phyloP scores from a whole-genome alignment of 768 basidiomycete species.

The Aureoboletus auriporus region DNA sequence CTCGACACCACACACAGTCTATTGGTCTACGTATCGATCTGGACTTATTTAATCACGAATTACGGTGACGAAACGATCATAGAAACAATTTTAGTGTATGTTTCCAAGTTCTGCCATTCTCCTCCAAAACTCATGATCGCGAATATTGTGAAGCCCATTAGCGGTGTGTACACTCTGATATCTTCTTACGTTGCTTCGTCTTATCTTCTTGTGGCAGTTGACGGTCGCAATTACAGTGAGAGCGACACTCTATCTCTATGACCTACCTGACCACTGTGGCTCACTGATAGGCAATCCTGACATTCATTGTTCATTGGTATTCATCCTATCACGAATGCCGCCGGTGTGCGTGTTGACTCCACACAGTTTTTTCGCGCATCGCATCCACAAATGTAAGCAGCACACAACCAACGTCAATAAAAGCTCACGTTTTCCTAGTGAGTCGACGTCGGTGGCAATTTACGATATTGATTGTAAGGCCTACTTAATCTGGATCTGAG shows the following conservation, averaged over 20 bases:
- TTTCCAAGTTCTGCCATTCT: background rate
- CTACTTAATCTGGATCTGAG: background rate
- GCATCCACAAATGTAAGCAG: slow-evolving; percentile 39
- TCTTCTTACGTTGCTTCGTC: background rate
- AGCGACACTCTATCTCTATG: background rate
- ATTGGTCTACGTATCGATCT: slow-evolving; percentile 38
- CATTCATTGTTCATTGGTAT: slow-evolving; percentile 46
- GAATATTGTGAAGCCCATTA: slow-evolving; percentile 13
- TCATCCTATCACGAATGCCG: background rate
- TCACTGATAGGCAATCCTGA: background rate
- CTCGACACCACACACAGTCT: slow-evolving; percentile 40
- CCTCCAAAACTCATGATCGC: background rate
- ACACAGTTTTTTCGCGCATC: slow-evolving; percentile 35
- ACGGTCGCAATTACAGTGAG: slow-evolving; percentile 32
- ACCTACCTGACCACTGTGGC: slow-evolving; percentile 9
- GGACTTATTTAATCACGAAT: slow-evolving; percentile 41
- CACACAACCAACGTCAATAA: background rate
- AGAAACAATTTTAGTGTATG: slow-evolving; percentile 45
- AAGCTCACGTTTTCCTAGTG: slow-evolving; percentile 13
- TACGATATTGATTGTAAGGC: slow-evolving; percentile 33
- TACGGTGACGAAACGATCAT: slow-evolving; percentile 38
- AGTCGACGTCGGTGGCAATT: slow-evolving; percentile 27
- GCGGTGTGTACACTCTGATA: slow-evolving; percentile 19
- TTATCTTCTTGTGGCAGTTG: slow-evolving; percentile 14
- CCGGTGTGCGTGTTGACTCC: background rate